Evolutionary conservation across 2,329 filamentous ascomycete genomes (phyloP), one percentile per base, ranked within the genome.

Genomic region (Rhytidhysteron rufulum): DNA sequence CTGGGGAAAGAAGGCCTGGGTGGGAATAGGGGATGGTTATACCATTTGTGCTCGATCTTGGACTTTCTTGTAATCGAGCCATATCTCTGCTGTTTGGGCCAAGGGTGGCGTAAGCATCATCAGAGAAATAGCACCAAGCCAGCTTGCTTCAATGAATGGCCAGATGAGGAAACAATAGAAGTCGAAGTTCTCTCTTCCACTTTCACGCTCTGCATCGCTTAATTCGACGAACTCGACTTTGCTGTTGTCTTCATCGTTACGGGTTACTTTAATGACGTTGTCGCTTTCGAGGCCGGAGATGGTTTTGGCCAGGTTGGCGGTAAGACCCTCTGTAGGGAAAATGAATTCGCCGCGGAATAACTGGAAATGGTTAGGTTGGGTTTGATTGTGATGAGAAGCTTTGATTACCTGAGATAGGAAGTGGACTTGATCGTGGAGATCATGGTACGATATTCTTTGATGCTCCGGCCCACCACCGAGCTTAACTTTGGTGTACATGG

Each of bases 81-180:
- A 96, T 5, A 79, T 72, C 34, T 85, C 81, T n/a, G 74, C 73
- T n/a, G 73, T 70, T 75, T 64, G 1, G 59, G 69, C 1, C 66
- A 57, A 3, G 0, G 88, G 88, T 2, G 90, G 89, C 0, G 87
- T 85, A 11, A 97, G 75, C 32, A 91, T 90, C 72, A 95, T 84
- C 0, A 97, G 73, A 0, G 86, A 88, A 0, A 97, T 85, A 0
- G 89, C 86, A 9, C 88, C 90, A 2, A 98, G 77, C 93, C 93
- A 98, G 38, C 80, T 85, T 0, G 90, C 86, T 66, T 98, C 93
- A 50, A 97, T 90, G 53, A 98, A 98, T 0, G 93, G 93, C 93
- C 93, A 98, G 48, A 98, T 88, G 16, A 98, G 70, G 74, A 97
- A 98, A 69, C 91, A 97, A 69, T 97, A 97, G 66, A 98, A 98